phyloP scores from a whole-genome alignment of 2,329 filamentous ascomycete species.

The Pseudomassariella vexata region DNA sequence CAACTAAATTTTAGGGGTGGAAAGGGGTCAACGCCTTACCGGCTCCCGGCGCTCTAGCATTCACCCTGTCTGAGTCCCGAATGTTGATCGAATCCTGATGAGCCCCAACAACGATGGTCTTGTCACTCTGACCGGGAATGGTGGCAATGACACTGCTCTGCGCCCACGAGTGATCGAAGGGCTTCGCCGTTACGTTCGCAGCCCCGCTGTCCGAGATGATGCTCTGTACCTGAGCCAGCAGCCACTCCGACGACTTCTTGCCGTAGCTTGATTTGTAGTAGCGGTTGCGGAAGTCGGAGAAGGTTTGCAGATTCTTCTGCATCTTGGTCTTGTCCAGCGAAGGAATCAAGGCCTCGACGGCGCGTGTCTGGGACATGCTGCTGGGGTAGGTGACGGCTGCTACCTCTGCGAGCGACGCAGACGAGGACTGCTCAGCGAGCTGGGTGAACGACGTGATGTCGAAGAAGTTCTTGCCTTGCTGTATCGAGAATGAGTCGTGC shows the following conservation, averaged over 20 bases:
- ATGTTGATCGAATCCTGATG: conserved; percentile 80
- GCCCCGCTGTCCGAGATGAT: conserved; percentile 58
- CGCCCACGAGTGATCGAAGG: conserved; percentile 66
- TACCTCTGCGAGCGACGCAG: conserved; percentile 33
- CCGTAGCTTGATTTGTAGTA: conserved; percentile 63
- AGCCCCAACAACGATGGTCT: conserved; percentile 72
- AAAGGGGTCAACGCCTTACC: too few species aligned
- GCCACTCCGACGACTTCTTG: conserved; percentile 68
- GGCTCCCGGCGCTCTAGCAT: conserved; percentile 66
- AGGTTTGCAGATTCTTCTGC: conserved; percentile 58
- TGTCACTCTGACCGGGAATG: conserved; percentile 65
- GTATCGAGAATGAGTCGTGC: conserved; percentile 19
- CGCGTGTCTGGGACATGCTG: conserved; percentile 50
- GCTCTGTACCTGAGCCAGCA: conserved; percentile 58
- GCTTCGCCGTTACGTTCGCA: conserved; percentile 51
- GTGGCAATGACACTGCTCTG: conserved; percentile 78
- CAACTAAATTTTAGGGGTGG: background rate
- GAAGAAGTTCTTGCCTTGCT: conserved; percentile 71
- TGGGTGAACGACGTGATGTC: conserved; percentile 65
- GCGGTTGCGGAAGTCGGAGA: conserved; percentile 61
- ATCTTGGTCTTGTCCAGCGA: conserved; percentile 60
- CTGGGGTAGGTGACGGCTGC: conserved; percentile 44
- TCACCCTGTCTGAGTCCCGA: conserved; percentile 63
- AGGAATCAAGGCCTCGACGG: conserved; percentile 51
- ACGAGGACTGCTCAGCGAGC: conserved; percentile 37